Conservation (phyloP, 805 yeast genomes). For the Dipodascus albidus region DNA sequence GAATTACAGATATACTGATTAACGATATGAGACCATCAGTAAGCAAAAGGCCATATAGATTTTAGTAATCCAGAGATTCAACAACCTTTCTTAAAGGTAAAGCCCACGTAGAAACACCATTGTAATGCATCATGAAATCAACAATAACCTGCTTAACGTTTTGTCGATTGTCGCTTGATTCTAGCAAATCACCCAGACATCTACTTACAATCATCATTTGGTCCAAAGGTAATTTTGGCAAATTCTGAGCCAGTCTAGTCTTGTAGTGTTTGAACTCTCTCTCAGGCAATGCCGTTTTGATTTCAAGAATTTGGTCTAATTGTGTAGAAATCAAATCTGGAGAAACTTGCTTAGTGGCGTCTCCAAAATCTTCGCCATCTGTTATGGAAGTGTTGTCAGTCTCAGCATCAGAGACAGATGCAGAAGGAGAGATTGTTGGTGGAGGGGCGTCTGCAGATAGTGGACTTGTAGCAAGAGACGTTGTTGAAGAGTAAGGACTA, state of each 20-base stretch:
- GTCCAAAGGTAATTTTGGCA: slow-evolving; percentile 11
- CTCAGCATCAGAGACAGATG: slow-evolving; percentile 24
- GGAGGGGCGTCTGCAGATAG: slow-evolving; percentile 3
- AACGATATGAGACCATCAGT: too few species aligned
- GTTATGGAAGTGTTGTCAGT: slow-evolving; percentile 6
- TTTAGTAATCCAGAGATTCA: slow-evolving; percentile 18
- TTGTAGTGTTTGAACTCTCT: slow-evolving; percentile 18
- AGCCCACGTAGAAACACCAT: slow-evolving; percentile 55
- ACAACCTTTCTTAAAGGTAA: slow-evolving; percentile 50
- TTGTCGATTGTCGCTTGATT: slow-evolving; percentile 20
- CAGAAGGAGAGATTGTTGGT: neutral
- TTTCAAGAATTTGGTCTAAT: slow-evolving; percentile 4
- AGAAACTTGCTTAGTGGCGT: slow-evolving; percentile 5
- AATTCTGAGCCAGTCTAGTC: slow-evolving; percentile 11
- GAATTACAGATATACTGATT: too few species aligned
- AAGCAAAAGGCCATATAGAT: too few species aligned
- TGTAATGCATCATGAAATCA: slow-evolving; percentile 45
- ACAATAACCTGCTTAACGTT: slow-evolving; percentile 29
- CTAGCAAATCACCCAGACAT: slow-evolving; percentile 16
- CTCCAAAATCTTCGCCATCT: slow-evolving; percentile 6
- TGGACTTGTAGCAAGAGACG: slow-evolving; percentile 1
- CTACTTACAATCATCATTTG: slow-evolving; percentile 16
- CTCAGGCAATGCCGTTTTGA: slow-evolving; percentile 8
- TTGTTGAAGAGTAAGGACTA: slow-evolving; percentile 5
- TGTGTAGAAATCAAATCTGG: slow-evolving; percentile 1